A percentile compares a stretch with the other conserved stretches of the same genome.
These are phyloP conservation scores for Brassica balearica DNA, from an alignment of 441 rosid species.

Conservation along the genomic window DNA sequence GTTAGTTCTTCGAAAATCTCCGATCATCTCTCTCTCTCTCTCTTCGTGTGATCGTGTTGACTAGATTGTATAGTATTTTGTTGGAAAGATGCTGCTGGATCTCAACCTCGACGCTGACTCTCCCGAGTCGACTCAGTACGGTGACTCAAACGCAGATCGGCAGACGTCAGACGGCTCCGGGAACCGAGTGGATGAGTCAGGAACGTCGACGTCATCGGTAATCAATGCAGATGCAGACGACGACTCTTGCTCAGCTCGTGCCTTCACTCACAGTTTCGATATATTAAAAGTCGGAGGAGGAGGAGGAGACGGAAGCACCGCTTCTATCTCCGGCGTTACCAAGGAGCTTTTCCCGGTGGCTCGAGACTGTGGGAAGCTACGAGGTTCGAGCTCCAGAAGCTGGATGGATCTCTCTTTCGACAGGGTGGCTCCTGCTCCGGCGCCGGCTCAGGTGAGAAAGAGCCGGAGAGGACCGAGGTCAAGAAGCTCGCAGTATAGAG, in stretches of 20 bases:
- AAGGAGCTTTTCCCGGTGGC: constrained; percentile 70
- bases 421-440: constrained; percentile 51
- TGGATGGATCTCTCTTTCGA: constrained; percentile 64
- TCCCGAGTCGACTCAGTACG: constrained; percentile 62
- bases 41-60: neutral
- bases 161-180: constrained; percentile 49
- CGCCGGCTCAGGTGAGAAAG: constrained; percentile 57
- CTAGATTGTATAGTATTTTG: neutral
- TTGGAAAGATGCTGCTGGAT: constrained; percentile 57
- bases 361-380: constrained; percentile 44
- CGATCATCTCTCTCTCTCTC: neutral
- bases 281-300: constrained; percentile 57
- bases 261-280: constrained; percentile 64
- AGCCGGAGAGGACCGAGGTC: constrained; percentile 97
- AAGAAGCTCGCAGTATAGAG: constrained; percentile 89
- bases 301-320: constrained; percentile 35
- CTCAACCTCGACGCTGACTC: constrained; percentile 73
- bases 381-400: constrained; percentile 54
- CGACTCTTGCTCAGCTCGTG: constrained; percentile 71
- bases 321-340: constrained; percentile 41
- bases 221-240: constrained; percentile 80
- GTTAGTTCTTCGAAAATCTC: neutral
- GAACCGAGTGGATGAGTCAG: constrained; percentile 51
- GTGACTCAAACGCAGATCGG: constrained; percentile 49
- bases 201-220: constrained; percentile 81